Conservation (phyloP, 176 grass and related monocot species). For the Luzula sylvatica region DNA sequence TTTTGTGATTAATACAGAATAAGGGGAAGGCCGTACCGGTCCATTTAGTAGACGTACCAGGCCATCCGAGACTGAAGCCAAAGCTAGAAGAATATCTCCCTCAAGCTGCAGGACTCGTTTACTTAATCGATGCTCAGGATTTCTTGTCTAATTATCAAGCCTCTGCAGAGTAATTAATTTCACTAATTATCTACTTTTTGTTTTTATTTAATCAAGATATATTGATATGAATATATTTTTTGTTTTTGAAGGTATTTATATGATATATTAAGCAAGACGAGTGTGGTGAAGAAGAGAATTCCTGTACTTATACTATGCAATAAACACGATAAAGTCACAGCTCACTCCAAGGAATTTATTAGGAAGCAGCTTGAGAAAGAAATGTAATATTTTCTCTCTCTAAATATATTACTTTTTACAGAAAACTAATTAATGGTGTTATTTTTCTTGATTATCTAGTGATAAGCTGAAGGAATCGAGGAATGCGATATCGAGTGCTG, state of each 20-base stretch:
- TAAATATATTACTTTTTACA: not conserved
- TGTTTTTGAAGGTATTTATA: slow-evolving; percentile 60
- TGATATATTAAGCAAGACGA: slow-evolving; percentile 82
- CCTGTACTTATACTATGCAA: slow-evolving; percentile 89
- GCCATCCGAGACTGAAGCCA: slow-evolving; percentile 81
- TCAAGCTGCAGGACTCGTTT: slow-evolving; percentile 65
- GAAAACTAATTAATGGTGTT: not conserved
- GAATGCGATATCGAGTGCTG: slow-evolving; percentile 69
- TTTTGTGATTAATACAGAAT: slow-evolving; percentile 25
- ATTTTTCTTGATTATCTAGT: slow-evolving; percentile 18
- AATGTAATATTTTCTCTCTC: slow-evolving; percentile 42
- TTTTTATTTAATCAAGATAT: too few species aligned
- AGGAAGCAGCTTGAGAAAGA: slow-evolving; percentile 96
- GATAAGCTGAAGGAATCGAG: slow-evolving; percentile 84
- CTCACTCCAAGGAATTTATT: slow-evolving; percentile 96
- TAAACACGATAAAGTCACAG: slow-evolving; percentile 95
- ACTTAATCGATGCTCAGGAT: slow-evolving; percentile 76
- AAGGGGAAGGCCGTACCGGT: slow-evolving; percentile 69
- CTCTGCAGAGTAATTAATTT: slow-evolving; percentile 62
- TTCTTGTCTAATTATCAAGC: slow-evolving; percentile 77
- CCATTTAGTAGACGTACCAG: slow-evolving; percentile 89
- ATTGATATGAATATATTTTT: not conserved
- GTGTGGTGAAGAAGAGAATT: slow-evolving; percentile 59
- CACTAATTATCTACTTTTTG: not conserved
- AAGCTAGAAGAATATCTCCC: slow-evolving; percentile 84